Percentiles rank a stretch among this genome's conserved stretches.
Evolutionary conservation across 2,329 filamentous ascomycete genomes (phyloP).

Genomic region (Hypoxylon sp.): DNA sequence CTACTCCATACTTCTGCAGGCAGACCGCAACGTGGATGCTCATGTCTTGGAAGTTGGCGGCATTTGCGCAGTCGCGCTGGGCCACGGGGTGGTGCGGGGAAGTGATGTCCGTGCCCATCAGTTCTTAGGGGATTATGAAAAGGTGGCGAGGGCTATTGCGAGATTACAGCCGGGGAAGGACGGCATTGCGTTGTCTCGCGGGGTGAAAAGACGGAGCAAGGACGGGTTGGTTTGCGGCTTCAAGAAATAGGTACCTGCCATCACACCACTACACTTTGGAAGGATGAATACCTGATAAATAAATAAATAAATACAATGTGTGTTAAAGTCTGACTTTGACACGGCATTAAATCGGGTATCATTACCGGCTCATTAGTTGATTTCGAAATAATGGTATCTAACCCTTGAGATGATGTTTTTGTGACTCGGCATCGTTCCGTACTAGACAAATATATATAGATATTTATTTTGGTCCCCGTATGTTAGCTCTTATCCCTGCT

Average conservation of each 20-base stretch:
- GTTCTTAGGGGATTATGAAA: constrained; percentile 69
- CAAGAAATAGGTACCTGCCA: constrained; percentile 24
- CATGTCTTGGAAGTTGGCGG: constrained; percentile 67
- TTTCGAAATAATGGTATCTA: neutral
- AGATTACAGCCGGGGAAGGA: constrained; percentile 54
- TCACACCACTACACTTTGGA: neutral
- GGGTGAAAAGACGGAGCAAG: constrained; percentile 24
- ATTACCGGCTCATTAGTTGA: neutral
- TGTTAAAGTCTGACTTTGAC: neutral
- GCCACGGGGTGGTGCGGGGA: constrained; percentile 65
- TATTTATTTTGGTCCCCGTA: too few species aligned
- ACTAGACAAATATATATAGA: neutral
- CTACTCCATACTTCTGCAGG: constrained; percentile 71
- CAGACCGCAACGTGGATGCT: constrained; percentile 59
- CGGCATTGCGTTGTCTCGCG: constrained; percentile 56
- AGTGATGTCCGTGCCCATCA: constrained; percentile 64
- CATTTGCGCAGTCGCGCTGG: constrained; percentile 70
- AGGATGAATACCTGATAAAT: neutral
- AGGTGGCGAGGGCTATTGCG: constrained; percentile 60
- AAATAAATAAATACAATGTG: neutral
- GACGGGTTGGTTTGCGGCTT: constrained; percentile 35
- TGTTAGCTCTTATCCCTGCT: neutral
- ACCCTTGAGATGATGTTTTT: neutral
- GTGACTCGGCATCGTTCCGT: neutral
- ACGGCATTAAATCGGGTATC: neutral